phyloP scores from a whole-genome alignment of 2,329 filamentous ascomycete species.

The Pyrenophora graminea region DNA sequence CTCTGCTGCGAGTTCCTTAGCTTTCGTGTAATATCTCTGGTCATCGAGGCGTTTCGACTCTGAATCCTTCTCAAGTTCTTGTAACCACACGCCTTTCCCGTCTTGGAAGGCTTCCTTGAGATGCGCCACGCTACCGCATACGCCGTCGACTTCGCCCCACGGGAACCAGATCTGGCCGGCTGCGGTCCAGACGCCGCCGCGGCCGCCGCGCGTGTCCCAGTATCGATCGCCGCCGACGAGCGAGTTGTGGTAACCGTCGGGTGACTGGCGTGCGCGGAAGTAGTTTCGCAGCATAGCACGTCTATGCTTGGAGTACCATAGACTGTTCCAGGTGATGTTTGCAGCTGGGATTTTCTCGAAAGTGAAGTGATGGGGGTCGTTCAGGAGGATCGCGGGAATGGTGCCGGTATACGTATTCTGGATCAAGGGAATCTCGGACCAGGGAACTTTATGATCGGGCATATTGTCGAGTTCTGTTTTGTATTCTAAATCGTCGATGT shows the following conservation, averaged over 20 bases:
- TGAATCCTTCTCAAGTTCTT: conserved; percentile 30
- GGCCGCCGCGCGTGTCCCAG: conserved; percentile 57
- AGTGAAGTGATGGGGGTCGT: conserved; percentile 31
- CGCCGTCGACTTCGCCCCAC: conserved; percentile 52
- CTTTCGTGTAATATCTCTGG: conserved; percentile 16
- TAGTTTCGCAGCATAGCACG: conserved; percentile 57
- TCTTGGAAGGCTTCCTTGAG: conserved; percentile 55
- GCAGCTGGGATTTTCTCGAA: conserved; percentile 16
- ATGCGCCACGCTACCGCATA: conserved; percentile 41
- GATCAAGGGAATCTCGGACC: conserved; percentile 51
- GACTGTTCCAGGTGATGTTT: conserved; percentile 48
- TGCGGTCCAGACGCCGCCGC: conserved; percentile 60
- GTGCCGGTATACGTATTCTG: conserved; percentile 55
- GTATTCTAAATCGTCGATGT: conserved; percentile 37
- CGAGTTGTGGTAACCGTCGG: conserved; percentile 50
- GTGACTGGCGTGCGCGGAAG: conserved; percentile 51
- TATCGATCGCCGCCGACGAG: conserved; percentile 53
- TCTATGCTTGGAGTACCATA: conserved; percentile 56
- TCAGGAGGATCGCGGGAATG: conserved; percentile 53
- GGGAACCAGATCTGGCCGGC: conserved; percentile 53
- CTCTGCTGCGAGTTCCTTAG: conserved; percentile 16
- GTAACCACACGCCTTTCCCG: conserved; percentile 49
- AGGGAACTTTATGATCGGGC: conserved; percentile 48
- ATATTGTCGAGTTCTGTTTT: conserved; percentile 48
- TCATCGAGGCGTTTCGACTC: conserved; percentile 20